These are phyloP conservation scores for Yamadazyma siamensis DNA, from an alignment of 1,139 yeast genomes.

Conservation along the genomic window DNA sequence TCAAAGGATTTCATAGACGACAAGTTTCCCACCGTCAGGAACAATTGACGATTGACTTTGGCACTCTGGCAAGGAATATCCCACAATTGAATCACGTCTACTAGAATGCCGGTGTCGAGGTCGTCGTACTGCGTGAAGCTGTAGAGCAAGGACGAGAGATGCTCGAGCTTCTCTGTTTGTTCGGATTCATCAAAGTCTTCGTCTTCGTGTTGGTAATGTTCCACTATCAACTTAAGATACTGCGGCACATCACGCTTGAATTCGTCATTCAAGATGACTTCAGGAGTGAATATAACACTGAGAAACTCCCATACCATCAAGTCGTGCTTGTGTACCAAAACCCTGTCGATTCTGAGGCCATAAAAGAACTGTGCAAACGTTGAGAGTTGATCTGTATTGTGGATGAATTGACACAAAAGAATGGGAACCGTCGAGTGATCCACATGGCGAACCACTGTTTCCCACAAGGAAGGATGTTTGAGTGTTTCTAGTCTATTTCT, in stretches of 20 bases:
- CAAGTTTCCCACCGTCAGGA: constrained; percentile 35
- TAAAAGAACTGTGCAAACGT: constrained; percentile 17
- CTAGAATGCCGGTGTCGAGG: constrained; percentile 7
- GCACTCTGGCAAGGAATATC: constrained; percentile 4
- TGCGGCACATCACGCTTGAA: constrained; percentile 5
- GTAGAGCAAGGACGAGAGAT: constrained; percentile 16
- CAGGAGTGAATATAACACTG: constrained; percentile 10
- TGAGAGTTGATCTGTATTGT: constrained; percentile 20
- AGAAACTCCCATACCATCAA: constrained; percentile 9
- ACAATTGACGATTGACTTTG: constrained; percentile 24
- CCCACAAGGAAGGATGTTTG: constrained; percentile 22
- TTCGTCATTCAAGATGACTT: constrained; percentile 8
- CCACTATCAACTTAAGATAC: constrained; percentile 6
- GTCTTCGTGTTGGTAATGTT: constrained; percentile 3
- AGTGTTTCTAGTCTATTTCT: constrained; percentile 24
- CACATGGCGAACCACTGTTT: background rate
- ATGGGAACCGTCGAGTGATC: constrained; percentile 16
- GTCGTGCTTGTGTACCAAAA: constrained; percentile 4
- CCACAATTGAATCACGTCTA: constrained; percentile 8
- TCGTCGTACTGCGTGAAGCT: constrained; percentile 18
- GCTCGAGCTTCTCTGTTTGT: constrained; percentile 12
- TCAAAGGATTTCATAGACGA: constrained; percentile 25
- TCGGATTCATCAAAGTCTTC: constrained; percentile 11
- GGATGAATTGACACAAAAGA: constrained; percentile 34
- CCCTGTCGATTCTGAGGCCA: constrained; percentile 6